Conservation (phyloP, 2,329 filamentous ascomycete genomes). For the Colletotrichum melonis region DNA sequence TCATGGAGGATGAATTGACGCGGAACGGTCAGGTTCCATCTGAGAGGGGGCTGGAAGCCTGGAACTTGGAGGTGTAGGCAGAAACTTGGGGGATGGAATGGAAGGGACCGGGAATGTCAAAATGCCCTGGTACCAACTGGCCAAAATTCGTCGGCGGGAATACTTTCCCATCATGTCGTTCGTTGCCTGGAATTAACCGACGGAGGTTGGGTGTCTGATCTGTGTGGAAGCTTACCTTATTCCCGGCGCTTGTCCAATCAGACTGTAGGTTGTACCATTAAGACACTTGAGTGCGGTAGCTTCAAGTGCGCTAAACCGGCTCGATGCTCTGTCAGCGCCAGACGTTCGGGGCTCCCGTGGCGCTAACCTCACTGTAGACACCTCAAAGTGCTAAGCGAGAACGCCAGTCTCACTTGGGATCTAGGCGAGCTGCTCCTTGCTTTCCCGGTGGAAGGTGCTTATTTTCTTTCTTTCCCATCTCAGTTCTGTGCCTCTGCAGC, state of each 20-base stretch:
- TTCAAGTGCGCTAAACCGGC: background rate
- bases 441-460: background rate
- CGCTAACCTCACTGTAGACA: background rate
- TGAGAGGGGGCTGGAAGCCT: background rate
- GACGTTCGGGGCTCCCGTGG: constrained; percentile 10
- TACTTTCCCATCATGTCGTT: background rate
- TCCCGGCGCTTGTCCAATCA: background rate
- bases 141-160: too few species aligned
- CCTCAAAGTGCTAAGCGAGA: background rate
- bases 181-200: background rate
- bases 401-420: background rate
- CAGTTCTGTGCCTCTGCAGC: too few species aligned
- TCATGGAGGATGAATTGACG: background rate
- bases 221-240: background rate
- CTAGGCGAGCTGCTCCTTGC: background rate
- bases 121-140: background rate
- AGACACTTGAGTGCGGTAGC: background rate
- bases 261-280: background rate
- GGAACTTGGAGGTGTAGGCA: background rate
- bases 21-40: background rate
- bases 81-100: too few species aligned
- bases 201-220: background rate
- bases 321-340: background rate
- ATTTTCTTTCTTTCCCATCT: background rate
- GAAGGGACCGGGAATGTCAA: background rate